Conservation (phyloP, 1,284 basidiomycete species). For the Caloboletus inedulis region DNA sequence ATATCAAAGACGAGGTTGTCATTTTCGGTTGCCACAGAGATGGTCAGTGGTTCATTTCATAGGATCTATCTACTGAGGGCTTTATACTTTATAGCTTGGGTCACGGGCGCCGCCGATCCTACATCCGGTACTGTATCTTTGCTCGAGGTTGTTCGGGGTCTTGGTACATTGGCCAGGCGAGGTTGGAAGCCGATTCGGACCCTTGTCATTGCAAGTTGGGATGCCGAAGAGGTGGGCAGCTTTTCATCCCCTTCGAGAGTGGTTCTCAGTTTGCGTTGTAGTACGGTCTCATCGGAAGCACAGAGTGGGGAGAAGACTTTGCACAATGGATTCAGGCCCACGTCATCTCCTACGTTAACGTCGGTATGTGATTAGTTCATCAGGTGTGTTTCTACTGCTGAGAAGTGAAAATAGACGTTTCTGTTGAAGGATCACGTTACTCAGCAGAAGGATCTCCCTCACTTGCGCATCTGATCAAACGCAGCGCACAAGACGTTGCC, state of each 20-base stretch:
- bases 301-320: constrained; percentile 91
- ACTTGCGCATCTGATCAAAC: constrained; percentile 70
- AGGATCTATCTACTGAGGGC: constrained; percentile 25
- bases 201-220: constrained; percentile 89
- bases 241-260: not conserved
- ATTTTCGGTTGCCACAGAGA: constrained; percentile 87
- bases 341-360: constrained; percentile 86
- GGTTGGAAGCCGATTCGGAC: constrained; percentile 92
- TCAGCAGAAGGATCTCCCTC: constrained; percentile 63
- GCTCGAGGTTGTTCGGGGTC: constrained; percentile 80
- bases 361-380: constrained; percentile 44
- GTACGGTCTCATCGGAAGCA: constrained; percentile 84
- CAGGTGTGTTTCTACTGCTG: constrained; percentile 5
- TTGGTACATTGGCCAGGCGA: constrained; percentile 64
- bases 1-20: constrained; percentile 82
- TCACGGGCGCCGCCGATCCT: constrained; percentile 84
- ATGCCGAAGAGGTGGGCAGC: constrained; percentile 76
- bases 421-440: constrained; percentile 69
- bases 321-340: constrained; percentile 73
- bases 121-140: constrained; percentile 85
- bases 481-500: constrained; percentile 63
- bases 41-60: constrained; percentile 43
- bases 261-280: constrained; percentile 29
- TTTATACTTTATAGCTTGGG: constrained; percentile 36
- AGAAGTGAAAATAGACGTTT: constrained; percentile 43